Evolutionary conservation across 176 grass and related monocot genomes (phyloP).

Genomic region (Oryza glumipatula): DNA sequence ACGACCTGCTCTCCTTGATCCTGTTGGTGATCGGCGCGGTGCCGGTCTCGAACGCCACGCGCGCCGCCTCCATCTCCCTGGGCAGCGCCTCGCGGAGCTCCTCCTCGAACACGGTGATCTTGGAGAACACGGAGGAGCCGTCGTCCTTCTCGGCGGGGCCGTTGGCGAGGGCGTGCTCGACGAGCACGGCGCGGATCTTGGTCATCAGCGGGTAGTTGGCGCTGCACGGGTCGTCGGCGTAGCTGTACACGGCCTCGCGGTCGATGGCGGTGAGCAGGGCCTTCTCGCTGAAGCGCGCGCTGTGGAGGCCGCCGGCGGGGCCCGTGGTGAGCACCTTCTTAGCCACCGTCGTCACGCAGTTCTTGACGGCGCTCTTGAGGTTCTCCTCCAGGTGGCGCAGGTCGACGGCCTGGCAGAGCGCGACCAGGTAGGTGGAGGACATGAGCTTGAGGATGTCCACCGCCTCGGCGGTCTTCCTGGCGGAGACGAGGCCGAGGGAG

Average conservation of each 20-base stretch:
- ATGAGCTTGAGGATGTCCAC: conserved; percentile 86
- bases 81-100: conserved; percentile 50
- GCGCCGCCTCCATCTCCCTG: conserved; percentile 56
- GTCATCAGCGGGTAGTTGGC: conserved; percentile 52
- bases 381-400: conserved; percentile 81
- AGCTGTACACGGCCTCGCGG: conserved; percentile 56
- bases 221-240: conserved; percentile 68
- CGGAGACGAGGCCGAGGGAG: conserved; percentile 79
- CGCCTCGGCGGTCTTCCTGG: conserved; percentile 80
- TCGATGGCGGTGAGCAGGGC: conserved; percentile 58
- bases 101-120: conserved; percentile 66
- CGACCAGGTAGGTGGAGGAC: conserved; percentile 66
- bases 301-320: conserved; percentile 45
- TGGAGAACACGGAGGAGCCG: conserved; percentile 54
- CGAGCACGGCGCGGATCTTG: conserved; percentile 76
- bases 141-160: conserved; percentile 54
- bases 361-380: conserved; percentile 56
- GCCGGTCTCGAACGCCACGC: conserved; percentile 55
- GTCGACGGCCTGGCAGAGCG: conserved; percentile 73
- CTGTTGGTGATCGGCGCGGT: conserved; percentile 53
- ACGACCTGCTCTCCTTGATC: conserved; percentile 66
- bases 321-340: conserved; percentile 54
- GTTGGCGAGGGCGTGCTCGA: conserved; percentile 55
- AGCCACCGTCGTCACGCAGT: conserved; percentile 33
- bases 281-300: conserved; percentile 64